Evolutionary conservation across 208 protist genomes (phyloP).

Genomic region (Acanthamoeba castellanii): DNA sequence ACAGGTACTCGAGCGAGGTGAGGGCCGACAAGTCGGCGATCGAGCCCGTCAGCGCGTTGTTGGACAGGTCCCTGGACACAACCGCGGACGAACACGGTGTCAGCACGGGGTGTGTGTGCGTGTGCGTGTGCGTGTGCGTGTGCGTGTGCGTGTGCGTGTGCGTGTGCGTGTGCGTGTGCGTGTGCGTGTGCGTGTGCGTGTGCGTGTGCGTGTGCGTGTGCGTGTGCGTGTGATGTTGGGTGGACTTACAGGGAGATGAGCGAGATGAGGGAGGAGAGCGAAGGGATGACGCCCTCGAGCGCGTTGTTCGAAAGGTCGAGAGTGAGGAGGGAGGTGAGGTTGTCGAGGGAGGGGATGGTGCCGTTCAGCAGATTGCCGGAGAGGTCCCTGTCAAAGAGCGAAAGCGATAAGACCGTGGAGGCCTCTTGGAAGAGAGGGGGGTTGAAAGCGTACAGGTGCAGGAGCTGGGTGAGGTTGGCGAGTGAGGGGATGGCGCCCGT

Average conservation of each 20-base stretch:
- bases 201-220: neutral
- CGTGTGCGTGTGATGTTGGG: no score
- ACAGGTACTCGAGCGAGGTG: slow-evolving; percentile 34
- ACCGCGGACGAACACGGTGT: no score
- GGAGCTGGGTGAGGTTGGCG: neutral
- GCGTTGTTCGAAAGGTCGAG: no score
- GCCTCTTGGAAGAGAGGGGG: neutral
- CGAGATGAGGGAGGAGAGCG: neutral
- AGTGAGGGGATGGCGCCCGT: neutral
- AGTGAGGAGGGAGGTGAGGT: no score
- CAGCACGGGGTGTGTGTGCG: neutral
- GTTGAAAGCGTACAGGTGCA: neutral
- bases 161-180: no score
- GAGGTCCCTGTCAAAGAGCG: neutral
- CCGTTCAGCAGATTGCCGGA: neutral
- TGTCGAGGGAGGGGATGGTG: no score
- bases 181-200: no score
- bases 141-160: no score
- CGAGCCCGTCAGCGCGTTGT: neutral
- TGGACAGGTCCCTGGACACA: neutral
- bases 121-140: neutral
- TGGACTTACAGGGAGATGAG: no score
- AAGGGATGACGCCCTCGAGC: neutral
- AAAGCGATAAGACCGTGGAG: neutral
- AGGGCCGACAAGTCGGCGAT: neutral